Base-by-base conservation (phyloP, 106 monocot species). In the Phalaenopsis equestris region DNA sequence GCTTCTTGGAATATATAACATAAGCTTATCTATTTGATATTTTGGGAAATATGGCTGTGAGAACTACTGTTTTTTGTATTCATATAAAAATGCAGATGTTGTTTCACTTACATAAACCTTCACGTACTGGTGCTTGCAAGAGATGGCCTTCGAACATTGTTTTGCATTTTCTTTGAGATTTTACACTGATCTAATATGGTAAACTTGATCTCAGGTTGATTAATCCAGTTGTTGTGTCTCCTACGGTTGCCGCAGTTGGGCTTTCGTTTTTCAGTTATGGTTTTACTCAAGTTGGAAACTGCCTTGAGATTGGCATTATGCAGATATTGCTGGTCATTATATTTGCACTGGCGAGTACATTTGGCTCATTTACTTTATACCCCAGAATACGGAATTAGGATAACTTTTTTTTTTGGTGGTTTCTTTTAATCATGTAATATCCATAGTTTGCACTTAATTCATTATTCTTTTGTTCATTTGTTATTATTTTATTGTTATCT, bases 221-320 rank as follows among this genome's bases (percentile, higher is more conserved):
- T 80, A 97, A 90, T 86, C 97, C 97, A 49, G 90, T 97, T 42
- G 97, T 97, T 68, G 89, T 94, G 43, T 94, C 94, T 56, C 88
- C 97, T 75, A 97, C 97, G 2, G 85, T 97, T 85, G 92, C 97
- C 38, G 94, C 97, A 78, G 74, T 97, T 83, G 97, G 97, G 45
- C 94, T 97, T 77, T 97, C 97, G 18, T 97, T 97, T 86, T 97
- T 94, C 79, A 88, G 84, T 85, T 97, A 92, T 85, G 97, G 97
- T 75, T 97, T 97, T 80, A 92, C 94, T 82, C 86, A 84, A 90
- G 89, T 94, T 15, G 94, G 92, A 21, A 81, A 79, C 68, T 97
- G 97, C 73, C 75, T 97, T 82, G 94, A 97, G 83, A 90, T 97
- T 72, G 97, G 97, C 61, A 67, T 89, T 56, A 49, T 97, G 85